These are phyloP conservation scores for Fusarium devonianum DNA, from an alignment of 2,329 filamentous ascomycete species.

Conservation along the genomic window DNA sequence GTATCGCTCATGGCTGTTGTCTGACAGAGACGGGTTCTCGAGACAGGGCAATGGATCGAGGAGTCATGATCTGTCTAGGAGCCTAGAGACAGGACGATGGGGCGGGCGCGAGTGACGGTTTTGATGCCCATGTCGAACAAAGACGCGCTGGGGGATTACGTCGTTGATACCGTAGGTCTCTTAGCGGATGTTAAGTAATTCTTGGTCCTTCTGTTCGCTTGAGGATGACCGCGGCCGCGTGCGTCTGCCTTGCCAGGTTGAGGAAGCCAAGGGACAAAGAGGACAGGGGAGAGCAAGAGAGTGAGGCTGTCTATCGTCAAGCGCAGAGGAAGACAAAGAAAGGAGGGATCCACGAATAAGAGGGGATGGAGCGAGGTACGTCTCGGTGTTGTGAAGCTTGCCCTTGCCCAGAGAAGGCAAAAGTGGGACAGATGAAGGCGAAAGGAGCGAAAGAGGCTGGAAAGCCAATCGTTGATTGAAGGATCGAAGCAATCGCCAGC, in stretches of 20 bases:
- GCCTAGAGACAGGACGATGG: constrained; percentile 39
- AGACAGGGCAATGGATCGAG: constrained; percentile 28
- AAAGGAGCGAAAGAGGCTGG: constrained; percentile 21
- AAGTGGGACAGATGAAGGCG: not conserved
- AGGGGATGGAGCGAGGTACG: constrained; percentile 13
- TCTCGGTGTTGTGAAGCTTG: constrained; percentile 16
- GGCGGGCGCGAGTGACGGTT: constrained; percentile 30
- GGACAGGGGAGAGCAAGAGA: constrained; percentile 7
- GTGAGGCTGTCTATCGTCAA: constrained; percentile 20
- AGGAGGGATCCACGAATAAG: constrained; percentile 15
- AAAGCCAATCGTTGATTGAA: constrained; percentile 19
- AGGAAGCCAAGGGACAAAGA: constrained; percentile 12
- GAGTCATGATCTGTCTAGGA: constrained; percentile 43
- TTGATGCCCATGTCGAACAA: constrained; percentile 43
- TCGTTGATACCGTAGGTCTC: constrained; percentile 25
- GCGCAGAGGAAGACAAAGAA: constrained; percentile 4
- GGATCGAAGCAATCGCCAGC: constrained; percentile 22
- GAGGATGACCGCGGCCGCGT: constrained; percentile 12
- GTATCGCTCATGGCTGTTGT: constrained; percentile 47
- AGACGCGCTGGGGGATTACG: constrained; percentile 26
- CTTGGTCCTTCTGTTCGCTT: constrained; percentile 10
- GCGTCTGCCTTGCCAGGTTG: constrained; percentile 16
- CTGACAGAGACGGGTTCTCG: constrained; percentile 30
- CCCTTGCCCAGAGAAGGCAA: constrained; percentile 18
- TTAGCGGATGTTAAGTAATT: not conserved